These are phyloP conservation scores for Trifolium pratense DNA, from an alignment of 306 rosid genomes.

Conservation along the genomic window DNA sequence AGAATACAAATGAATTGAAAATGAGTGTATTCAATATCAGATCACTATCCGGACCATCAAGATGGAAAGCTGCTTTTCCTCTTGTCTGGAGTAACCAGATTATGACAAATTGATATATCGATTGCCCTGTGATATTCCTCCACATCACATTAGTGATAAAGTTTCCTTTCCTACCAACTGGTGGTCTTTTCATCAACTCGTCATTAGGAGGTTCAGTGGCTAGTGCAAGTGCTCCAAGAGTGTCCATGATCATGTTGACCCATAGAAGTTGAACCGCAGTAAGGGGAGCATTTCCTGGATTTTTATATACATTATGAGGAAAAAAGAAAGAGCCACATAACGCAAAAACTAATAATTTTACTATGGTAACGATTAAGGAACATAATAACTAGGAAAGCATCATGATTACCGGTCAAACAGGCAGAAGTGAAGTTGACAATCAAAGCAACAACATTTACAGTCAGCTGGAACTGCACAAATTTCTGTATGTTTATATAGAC, in stretches of 20 bases:
- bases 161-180: conserved; percentile 98
- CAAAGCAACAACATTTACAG: conserved; percentile 94
- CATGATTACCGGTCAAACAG: conserved; percentile 80
- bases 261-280: conserved; percentile 99
- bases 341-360: conserved; percentile 22
- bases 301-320: conserved; percentile 30
- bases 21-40: conserved; percentile 83
- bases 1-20: conserved; percentile 95
- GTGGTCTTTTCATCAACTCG: conserved; percentile 85
- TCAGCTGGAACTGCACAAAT: conserved; percentile 97
- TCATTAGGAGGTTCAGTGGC: conserved; percentile 95
- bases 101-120: conserved; percentile 77
- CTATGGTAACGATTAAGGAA: conserved; percentile 13
- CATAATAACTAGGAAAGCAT: conserved; percentile 33
- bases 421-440: conserved; percentile 96
- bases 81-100: conserved; percentile 92
- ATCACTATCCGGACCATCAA: conserved; percentile 74
- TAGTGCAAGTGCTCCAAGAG: conserved; percentile 97
- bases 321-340: background rate
- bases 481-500: conserved; percentile 96
- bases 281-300: conserved; percentile 87
- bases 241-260: conserved; percentile 99
- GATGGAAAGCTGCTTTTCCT: conserved; percentile 75
- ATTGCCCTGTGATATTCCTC: conserved; percentile 96
- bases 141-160: conserved; percentile 96